phyloP scores from a whole-genome alignment of 108 stramenopile genomes.

The Seminavis robusta region DNA sequence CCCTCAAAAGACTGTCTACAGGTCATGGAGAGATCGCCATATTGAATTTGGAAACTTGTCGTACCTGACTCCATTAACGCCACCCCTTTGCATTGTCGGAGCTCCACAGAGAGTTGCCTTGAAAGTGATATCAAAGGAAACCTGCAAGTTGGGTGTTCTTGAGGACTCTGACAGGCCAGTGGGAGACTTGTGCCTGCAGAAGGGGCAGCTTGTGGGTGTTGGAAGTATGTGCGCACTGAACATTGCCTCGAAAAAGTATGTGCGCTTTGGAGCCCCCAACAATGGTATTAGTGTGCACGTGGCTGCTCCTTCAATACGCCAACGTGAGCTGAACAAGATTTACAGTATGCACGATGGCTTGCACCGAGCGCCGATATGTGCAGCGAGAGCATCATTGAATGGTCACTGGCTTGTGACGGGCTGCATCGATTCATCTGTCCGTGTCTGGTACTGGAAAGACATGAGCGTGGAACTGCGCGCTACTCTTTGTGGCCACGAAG shows the following conservation, averaged over 20 bases:
- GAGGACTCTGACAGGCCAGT: conserved; percentile 72
- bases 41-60: conserved; percentile 84
- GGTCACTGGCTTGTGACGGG: conserved; percentile 87
- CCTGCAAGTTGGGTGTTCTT: conserved; percentile 64
- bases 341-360: conserved; percentile 90
- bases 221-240: conserved; percentile 74
- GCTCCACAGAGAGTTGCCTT: conserved; percentile 77
- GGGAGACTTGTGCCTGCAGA: conserved; percentile 80
- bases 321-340: conserved; percentile 80
- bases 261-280: conserved; percentile 74
- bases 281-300: conserved; percentile 84
- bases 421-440: conserved; percentile 84
- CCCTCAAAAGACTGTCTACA: conserved; percentile 44
- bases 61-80: conserved; percentile 80
- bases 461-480: conserved; percentile 72
- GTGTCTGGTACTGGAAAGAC: conserved; percentile 83
- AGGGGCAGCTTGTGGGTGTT: conserved; percentile 80
- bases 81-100: conserved; percentile 96
- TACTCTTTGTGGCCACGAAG: conserved; percentile 86
- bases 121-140: conserved; percentile 44
- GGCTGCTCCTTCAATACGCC: conserved; percentile 52
- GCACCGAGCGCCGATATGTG: conserved; percentile 81
- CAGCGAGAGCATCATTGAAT: conserved; percentile 69
- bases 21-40: conserved; percentile 46
- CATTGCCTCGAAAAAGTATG: conserved; percentile 69